These are phyloP conservation scores for Nitzschia inconspicua DNA, from an alignment of 108 stramenopile genomes.

Conservation along the genomic window DNA sequence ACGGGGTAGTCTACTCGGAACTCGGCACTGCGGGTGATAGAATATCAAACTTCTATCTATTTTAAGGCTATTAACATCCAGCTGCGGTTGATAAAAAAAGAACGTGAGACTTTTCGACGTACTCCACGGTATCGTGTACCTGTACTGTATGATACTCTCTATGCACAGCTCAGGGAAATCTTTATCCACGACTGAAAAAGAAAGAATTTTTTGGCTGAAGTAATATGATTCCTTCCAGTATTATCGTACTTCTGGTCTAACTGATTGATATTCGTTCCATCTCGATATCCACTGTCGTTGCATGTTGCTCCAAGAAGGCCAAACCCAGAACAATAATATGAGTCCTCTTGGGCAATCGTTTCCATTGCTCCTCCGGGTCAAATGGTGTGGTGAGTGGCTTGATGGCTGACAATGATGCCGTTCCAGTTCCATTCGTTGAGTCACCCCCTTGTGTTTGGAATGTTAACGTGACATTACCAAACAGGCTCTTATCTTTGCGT, in stretches of 20 bases:
- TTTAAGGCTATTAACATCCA: no score
- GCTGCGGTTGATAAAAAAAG: no score
- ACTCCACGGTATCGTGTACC: no score
- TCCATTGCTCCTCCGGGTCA: conserved; percentile 44
- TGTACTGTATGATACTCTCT: no score
- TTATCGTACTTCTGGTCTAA: not conserved
- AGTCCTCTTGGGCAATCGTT: conserved; percentile 25
- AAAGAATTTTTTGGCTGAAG: no score
- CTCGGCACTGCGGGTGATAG: no score
- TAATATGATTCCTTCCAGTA: not conserved
- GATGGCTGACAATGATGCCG: conserved; percentile 20
- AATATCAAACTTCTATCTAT: no score
- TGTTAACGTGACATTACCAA: conserved; percentile 41
- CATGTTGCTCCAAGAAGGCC: conserved; percentile 42
- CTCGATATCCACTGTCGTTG: conserved; percentile 53
- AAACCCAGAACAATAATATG: conserved; percentile 59
- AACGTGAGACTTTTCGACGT: no score
- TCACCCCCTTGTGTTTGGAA: conserved; percentile 35
- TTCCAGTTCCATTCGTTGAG: not conserved
- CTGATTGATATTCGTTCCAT: conserved; percentile 28
- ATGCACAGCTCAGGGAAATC: no score
- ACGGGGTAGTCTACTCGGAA: no score
- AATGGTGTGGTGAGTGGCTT: conserved; percentile 56
- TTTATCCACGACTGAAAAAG: no score
- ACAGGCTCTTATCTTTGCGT: conserved; percentile 39